phyloP scores from a whole-genome alignment of 148 eudicot genomes.

The Camellia granthamiana region DNA sequence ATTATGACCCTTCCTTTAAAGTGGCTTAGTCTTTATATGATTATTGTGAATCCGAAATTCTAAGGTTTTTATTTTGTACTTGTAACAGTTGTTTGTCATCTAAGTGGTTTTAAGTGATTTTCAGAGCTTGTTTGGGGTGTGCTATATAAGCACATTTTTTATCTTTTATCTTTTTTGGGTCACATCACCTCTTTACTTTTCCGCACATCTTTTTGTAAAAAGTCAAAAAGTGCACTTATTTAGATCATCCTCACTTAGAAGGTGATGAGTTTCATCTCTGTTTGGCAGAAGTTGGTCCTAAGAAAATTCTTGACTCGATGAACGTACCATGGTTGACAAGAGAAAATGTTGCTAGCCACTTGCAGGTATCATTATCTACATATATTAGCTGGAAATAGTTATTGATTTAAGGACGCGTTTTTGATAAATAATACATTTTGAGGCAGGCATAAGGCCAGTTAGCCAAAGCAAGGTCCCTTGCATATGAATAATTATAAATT shows the following conservation, averaged over 20 bases:
- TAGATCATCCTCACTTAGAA: too few relatives aligned
- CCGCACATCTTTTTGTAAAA: too few relatives aligned
- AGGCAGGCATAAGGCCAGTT: neutral
- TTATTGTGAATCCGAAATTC: neutral
- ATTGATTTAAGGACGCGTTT: neutral
- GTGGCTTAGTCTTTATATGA: neutral
- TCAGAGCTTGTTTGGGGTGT: neutral
- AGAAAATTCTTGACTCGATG: conserved; percentile 91
- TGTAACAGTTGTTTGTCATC: conserved; percentile 3
- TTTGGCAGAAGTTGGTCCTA: conserved; percentile 92
- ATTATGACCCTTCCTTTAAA: neutral
- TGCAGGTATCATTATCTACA: conserved; percentile 55
- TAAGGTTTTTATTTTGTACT: neutral
- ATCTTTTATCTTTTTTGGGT: too few relatives aligned
- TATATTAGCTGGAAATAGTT: neutral
- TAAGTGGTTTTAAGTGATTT: conserved; percentile 5
- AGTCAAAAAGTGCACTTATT: too few relatives aligned
- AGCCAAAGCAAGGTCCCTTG: neutral
- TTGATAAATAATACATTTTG: neutral
- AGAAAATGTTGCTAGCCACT: conserved; percentile 98
- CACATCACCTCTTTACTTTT: too few relatives aligned
- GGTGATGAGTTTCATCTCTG: conserved; percentile 16
- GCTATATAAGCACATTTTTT: too few relatives aligned
- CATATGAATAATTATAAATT: neutral
- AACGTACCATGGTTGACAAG: conserved; percentile 82